Evolutionary conservation across 1,284 basidiomycete species (phyloP), one percentile per base, ranked within the genome.

Genomic region (Boletellus dicymbophilus): DNA sequence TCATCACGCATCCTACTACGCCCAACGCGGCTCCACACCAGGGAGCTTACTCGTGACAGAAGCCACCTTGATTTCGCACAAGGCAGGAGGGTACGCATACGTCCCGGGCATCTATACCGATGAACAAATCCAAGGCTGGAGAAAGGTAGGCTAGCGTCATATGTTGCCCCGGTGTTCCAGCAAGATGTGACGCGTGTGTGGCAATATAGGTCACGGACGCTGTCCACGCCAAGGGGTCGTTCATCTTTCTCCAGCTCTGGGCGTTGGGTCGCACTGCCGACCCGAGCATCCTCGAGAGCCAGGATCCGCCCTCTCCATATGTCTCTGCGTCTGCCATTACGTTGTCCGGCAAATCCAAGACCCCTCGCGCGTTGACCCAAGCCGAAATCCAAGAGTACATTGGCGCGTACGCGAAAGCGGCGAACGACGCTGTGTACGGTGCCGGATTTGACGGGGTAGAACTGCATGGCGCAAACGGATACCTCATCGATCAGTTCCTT

Each of bases 271-370:
- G 74, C 3, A 57, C 65, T 0, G 71, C 72, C 10, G 43, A 61
- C 0, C 51, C 51, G 6, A 23, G 20, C 9, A 4, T 53, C 11
- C 44, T 48, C 16, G 39, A 37, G 21, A 53, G 70, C 69, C 60
- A 60, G 16, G 59, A 61, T 28, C 52, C 48, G 8, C 49, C 46
- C 3, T 54, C 60, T 12, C 53, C 59, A 2, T 74, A 66, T 48
- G 67, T 68, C 6, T 63, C 69, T 7, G 72, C 79, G 0, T 81
- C 81, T 0, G 50, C 67, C 20, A 58, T 80, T 41, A 67, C 76
- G 25, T 67, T 79, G 15, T 38, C 50, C 8, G 26, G 27, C 44
- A 10, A 25, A 28, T 3, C 41, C 30, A 33, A 26, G 13, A 4
- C 54, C 1, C 67, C 70, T 6, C 64, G 62, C 12, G 34, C 59